A percentile compares a stretch with the other conserved stretches of the same genome.
phyloP scores from a whole-genome alignment of 352 stramenopile species.

The Phytophthora macrochlamydospora region DNA sequence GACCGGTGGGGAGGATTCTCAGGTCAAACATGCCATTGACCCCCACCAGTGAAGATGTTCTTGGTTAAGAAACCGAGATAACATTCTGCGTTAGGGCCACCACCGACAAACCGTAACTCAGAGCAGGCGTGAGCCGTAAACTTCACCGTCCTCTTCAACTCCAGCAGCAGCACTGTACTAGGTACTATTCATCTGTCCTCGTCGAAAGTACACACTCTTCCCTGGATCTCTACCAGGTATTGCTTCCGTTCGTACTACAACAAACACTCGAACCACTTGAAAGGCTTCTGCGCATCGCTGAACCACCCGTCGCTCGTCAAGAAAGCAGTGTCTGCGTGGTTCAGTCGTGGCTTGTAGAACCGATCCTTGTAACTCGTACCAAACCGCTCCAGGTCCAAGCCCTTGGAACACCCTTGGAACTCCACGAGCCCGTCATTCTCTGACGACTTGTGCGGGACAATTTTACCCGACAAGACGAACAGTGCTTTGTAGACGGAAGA shows the following conservation, averaged over 20 bases:
- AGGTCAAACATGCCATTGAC: too few species aligned
- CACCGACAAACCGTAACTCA: too few species aligned
- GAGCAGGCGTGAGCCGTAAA: too few species aligned
- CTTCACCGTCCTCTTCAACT: too few species aligned
- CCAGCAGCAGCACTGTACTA: too few species aligned
- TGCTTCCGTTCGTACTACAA: neutral
- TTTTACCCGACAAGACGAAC: slow-evolving; percentile 16
- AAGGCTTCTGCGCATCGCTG: slow-evolving; percentile 23
- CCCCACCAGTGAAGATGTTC: too few species aligned
- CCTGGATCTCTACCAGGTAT: neutral
- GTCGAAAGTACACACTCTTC: too few species aligned
- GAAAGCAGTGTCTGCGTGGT: slow-evolving; percentile 44
- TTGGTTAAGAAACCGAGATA: too few species aligned
- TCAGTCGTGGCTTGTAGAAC: slow-evolving; percentile 36
- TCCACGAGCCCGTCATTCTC: slow-evolving; percentile 34
- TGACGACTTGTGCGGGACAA: slow-evolving; percentile 18
- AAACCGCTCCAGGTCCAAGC: slow-evolving; percentile 25
- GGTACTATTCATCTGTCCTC: too few species aligned
- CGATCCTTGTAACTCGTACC: slow-evolving; percentile 19
- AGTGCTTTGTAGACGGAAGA: slow-evolving; percentile 31
- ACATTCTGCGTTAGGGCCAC: too few species aligned
- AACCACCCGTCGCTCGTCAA: slow-evolving; percentile 33
- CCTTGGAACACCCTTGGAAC: slow-evolving; percentile 34
- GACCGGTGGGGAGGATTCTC: too few species aligned
- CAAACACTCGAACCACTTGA: slow-evolving; percentile 37